Base-by-base conservation (phyloP, 1,284 basidiomycete species). In the Melampsora larici-populina region DNA sequence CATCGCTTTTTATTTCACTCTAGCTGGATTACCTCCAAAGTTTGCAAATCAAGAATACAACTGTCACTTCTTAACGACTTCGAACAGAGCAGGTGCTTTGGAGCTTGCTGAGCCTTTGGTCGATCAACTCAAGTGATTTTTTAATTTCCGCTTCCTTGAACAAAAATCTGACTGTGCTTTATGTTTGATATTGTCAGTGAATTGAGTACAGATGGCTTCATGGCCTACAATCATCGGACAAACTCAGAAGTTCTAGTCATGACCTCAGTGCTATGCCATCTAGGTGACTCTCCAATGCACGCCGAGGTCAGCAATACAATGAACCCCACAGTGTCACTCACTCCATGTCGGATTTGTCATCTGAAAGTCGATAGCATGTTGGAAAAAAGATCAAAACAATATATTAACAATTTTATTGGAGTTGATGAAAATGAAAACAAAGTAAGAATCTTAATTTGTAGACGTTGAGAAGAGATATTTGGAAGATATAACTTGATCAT, bases 61-160 rank as follows among this genome's bases (percentile, higher is more conserved):
- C n/a, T n/a, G n/a, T n/a, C n/a, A n/a, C n/a, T 72, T 40, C 46
- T 17, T 72, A 3, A 13, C 29, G 13, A 62, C 55, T 1, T 72
- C 70, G 2, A 72, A 72, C n/a, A 17, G 6, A 17, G 55, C 51
- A 0, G 36, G 55, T 17, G 51, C 55, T 33, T 40, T 72, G 51
- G 70, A 72, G 33, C 36, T 72, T 33, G 70, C 33, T 9, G 70
- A 24, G 6, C 11, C 17, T 11, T 36, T 72, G 18, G 55, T 63
- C 5, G 13, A 21, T 43, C 29, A 72, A 15, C 18, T 72, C 1
- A 62, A 6, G 55, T 60, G n/a, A 70, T 70, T 36, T 6, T 36
- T 7, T 55, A 11, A 1, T 26, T n/a, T 55, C 24, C 7, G 51
- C 51, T 18, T 26, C 8, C 18, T 55, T 26, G 7, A 4, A 6